A percentile compares a stretch with the other conserved stretches of the same genome.
Conservation (phyloP, 2,329 filamentous ascomycete genomes). For the Aspergillus amoenus region DNA sequence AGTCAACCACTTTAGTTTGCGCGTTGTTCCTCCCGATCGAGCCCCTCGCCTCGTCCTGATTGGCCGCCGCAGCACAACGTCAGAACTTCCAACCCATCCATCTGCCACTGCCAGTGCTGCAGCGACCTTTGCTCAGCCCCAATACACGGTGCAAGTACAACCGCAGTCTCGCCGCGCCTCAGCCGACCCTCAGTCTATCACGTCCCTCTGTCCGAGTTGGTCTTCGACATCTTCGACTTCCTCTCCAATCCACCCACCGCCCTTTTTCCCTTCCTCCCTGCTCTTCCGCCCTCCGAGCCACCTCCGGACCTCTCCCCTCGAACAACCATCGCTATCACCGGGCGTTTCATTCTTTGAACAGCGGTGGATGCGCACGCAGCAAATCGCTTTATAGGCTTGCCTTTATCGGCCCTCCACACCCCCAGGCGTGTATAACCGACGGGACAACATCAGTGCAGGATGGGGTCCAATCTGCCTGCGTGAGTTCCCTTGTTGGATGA, state of each 20-base stretch:
- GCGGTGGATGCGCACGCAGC: constrained; percentile 37
- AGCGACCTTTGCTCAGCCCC: constrained; percentile 11
- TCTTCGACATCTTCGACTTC: constrained; percentile 12
- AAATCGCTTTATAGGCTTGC: constrained; percentile 32
- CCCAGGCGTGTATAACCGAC: constrained; percentile 28
- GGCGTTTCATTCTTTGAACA: constrained; percentile 18
- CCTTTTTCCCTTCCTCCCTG: constrained; percentile 1
- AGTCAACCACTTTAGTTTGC: neutral
- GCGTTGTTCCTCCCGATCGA: constrained; percentile 12
- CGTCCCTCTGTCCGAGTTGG: constrained; percentile 9
- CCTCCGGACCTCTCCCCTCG: constrained; percentile 1
- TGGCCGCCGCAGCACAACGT: constrained; percentile 18
- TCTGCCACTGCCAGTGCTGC: constrained; percentile 3
- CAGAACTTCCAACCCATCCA: constrained; percentile 14
- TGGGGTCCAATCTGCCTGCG: constrained; percentile 64
- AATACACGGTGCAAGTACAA: constrained; percentile 17
- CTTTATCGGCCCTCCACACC: constrained; percentile 35
- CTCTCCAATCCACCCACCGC: constrained; percentile 12
- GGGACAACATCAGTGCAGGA: constrained; percentile 32
- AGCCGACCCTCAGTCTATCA: constrained; percentile 9
- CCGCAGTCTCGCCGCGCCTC: constrained; percentile 14
- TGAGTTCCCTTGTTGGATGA: constrained; percentile 45
- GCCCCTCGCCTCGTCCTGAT: constrained; percentile 19
- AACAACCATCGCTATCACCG: constrained; percentile 13
- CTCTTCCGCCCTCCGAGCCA: constrained; percentile 12